A percentile compares a stretch with the other conserved stretches of the same genome.
Evolutionary conservation across 495 filamentous ascomycete species (phyloP).

Genomic region (Schizothecium vesticola): DNA sequence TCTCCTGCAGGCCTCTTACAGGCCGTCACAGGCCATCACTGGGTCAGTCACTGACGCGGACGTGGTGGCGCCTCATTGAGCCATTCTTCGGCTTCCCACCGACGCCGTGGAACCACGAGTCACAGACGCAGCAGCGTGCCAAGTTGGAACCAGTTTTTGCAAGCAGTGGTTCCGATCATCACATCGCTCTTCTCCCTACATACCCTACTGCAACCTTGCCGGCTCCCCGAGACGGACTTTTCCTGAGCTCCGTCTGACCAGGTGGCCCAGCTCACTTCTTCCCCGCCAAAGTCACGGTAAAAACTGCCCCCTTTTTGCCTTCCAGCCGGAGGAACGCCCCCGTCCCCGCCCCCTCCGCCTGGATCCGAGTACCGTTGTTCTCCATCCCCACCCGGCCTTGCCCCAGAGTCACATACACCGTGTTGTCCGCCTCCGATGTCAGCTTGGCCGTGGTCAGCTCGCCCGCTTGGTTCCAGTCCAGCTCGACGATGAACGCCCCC

Average conservation of each 20-base stretch:
- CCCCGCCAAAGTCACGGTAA: neutral
- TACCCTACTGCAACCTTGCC: too few species aligned
- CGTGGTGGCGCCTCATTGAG: neutral
- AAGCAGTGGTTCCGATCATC: neutral
- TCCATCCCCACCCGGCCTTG: conserved; percentile 53
- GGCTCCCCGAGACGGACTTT: neutral
- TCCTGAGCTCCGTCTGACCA: too few species aligned
- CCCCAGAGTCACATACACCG: conserved; percentile 36
- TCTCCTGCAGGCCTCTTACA: neutral
- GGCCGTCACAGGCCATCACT: neutral
- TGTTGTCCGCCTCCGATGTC: neutral
- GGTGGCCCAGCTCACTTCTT: neutral
- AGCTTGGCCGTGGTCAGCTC: neutral
- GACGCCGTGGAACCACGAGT: neutral
- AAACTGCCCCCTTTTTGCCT: conserved; percentile 1
- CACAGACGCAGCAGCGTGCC: neutral
- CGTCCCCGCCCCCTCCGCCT: conserved; percentile 21
- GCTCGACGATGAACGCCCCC: neutral
- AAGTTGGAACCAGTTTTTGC: neutral
- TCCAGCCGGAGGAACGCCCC: neutral
- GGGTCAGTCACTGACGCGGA: neutral
- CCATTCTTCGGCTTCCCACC: neutral
- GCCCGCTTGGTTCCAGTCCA: conserved; percentile 1
- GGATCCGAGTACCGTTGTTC: conserved; percentile 40
- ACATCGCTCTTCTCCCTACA: neutral